These are phyloP conservation scores for Xylaria hypoxylon DNA, from an alignment of 2,329 filamentous ascomycete species.

Conservation along the genomic window DNA sequence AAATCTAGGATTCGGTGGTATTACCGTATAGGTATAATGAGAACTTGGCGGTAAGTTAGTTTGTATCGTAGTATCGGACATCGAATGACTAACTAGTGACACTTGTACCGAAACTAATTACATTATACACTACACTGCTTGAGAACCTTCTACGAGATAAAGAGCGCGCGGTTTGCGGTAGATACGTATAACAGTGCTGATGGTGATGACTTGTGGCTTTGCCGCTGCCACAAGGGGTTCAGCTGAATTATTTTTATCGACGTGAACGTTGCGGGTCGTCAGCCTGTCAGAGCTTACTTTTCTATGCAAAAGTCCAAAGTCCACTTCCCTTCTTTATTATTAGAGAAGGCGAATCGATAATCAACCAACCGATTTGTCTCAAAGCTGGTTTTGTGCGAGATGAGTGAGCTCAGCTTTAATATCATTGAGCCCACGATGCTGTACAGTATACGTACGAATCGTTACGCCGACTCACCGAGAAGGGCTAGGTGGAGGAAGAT, in stretches of 20 bases:
- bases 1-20: too few relatives aligned
- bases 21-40: neutral
- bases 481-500: conserved; percentile 16
- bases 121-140: neutral
- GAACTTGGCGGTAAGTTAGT: neutral
- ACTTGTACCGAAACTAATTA: neutral
- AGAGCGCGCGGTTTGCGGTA: too few relatives aligned
- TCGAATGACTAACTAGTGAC: too few relatives aligned
- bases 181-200: neutral
- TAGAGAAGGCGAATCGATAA: neutral
- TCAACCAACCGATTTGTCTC: neutral
- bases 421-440: neutral
- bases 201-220: conserved; percentile 8
- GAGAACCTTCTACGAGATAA: too few relatives aligned
- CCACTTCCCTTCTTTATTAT: conserved; percentile 16
- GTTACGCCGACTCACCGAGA: neutral
- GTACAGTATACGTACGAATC: neutral
- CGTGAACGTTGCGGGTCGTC: conserved; percentile 2
- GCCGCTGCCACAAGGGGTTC: conserved; percentile 2
- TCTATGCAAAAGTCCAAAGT: conserved; percentile 21
- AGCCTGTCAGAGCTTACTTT: conserved; percentile 25
- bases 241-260: conserved; percentile 38
- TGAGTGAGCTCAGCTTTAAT: neutral
- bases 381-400: neutral
- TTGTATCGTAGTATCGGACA: too few relatives aligned